A percentile compares a stretch with the other conserved stretches of the same genome.
These are phyloP conservation scores for Cryptosporidium meleagridis DNA, from an alignment of 169 alveolate genomes.

Conservation along the genomic window DNA sequence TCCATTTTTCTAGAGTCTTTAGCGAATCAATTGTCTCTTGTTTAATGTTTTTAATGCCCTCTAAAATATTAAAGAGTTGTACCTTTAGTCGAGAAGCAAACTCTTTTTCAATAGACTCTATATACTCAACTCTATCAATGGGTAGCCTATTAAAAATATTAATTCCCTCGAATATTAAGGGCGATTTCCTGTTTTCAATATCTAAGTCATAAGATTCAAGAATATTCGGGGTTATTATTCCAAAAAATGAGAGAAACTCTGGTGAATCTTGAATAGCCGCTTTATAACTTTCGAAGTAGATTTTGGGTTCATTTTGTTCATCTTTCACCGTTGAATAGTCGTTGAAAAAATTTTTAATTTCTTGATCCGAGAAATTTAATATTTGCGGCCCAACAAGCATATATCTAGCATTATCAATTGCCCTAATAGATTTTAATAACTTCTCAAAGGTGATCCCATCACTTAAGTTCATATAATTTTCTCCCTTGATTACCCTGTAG, in stretches of 20 bases:
- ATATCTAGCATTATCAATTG: constrained; percentile 71
- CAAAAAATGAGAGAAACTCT: constrained; percentile 67
- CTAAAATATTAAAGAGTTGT: not conserved
- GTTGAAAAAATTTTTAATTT: constrained; percentile 73
- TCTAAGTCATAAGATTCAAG: constrained; percentile 38
- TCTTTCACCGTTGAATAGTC: constrained; percentile 72
- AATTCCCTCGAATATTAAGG: not conserved
- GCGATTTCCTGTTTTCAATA: not conserved
- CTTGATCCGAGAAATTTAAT: constrained; percentile 66
- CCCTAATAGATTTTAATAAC: constrained; percentile 71
- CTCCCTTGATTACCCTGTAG: constrained; percentile 79
- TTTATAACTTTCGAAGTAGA: constrained; percentile 35
- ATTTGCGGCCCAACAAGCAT: constrained; percentile 68
- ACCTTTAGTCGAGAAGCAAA: not conserved
- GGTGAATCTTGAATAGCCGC: constrained; percentile 56
- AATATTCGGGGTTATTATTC: constrained; percentile 55
- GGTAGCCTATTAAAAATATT: not conserved
- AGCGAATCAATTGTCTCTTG: constrained; percentile 27
- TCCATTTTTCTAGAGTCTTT: constrained; percentile 7
- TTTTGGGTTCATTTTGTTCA: constrained; percentile 32
- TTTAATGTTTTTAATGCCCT: constrained; percentile 5
- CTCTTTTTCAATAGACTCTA: constrained; percentile 30
- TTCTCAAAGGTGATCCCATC: constrained; percentile 73
- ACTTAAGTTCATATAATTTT: not conserved
- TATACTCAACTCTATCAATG: constrained; percentile 4